Conservation (phyloP, 2,329 filamentous ascomycete species). For the Arthrobotrys musiformis region DNA sequence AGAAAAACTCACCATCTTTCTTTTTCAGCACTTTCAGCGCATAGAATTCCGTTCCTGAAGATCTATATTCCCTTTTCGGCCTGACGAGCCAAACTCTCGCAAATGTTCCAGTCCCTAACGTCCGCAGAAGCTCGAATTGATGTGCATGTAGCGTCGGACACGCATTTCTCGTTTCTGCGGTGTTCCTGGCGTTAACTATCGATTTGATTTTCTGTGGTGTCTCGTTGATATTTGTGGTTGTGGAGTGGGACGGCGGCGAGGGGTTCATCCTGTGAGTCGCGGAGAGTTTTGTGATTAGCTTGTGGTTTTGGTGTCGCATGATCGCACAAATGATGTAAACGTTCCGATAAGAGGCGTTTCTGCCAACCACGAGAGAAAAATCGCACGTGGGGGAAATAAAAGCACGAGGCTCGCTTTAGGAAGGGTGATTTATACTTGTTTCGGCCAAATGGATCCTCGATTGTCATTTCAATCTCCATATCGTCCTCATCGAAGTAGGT, state of each 20-base stretch:
- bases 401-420: neutral
- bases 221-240: neutral
- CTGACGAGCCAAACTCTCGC: constrained; percentile 82
- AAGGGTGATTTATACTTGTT: constrained; percentile 29
- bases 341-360: neutral
- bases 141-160: constrained; percentile 64
- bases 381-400: neutral
- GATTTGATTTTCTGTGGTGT: constrained; percentile 38
- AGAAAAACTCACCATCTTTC: constrained; percentile 64
- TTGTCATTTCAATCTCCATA: constrained; percentile 53
- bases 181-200: constrained; percentile 49
- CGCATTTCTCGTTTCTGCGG: constrained; percentile 58
- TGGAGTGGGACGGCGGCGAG: constrained; percentile 19
- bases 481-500: constrained; percentile 53
- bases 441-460: constrained; percentile 38
- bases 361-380: neutral
- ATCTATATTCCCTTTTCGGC: constrained; percentile 67
- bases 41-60: constrained; percentile 59
- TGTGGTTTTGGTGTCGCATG: constrained; percentile 36
- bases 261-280: constrained; percentile 39
- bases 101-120: constrained; percentile 80
- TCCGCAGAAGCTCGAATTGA: constrained; percentile 79
- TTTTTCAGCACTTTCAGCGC: constrained; percentile 62
- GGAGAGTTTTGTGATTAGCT: constrained; percentile 26
- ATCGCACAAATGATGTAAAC: constrained; percentile 21